Conservation (phyloP, 306 rosid genomes). For the Macrotyloma uniflorum region DNA sequence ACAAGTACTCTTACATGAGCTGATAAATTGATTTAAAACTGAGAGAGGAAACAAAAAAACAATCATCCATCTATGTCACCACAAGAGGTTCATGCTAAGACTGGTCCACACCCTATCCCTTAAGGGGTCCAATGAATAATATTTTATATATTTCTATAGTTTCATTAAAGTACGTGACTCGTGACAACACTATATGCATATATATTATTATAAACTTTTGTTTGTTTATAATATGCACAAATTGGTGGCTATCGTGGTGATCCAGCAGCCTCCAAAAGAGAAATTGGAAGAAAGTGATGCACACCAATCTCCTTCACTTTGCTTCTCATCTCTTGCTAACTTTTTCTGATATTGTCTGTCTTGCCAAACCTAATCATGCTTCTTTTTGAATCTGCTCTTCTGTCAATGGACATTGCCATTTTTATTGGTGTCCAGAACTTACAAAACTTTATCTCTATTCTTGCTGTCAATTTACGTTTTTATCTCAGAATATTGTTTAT, state of each 20-base stretch:
- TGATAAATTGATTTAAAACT: constrained; percentile 39
- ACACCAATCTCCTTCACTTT: constrained; percentile 50
- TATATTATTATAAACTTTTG: not conserved
- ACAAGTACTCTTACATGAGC: constrained; percentile 42
- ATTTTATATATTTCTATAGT: not conserved
- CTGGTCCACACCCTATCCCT: constrained; percentile 42
- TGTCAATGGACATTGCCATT: constrained; percentile 14
- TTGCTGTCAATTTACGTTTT: no score
- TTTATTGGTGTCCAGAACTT: not conserved
- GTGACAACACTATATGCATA: constrained; percentile 52
- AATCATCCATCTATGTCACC: constrained; percentile 46
- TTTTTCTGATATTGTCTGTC: constrained; percentile 34
- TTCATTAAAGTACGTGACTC: constrained; percentile 54
- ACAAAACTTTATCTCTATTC: no score
- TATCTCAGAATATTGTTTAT: no score
- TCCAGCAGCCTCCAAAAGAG: constrained; percentile 68
- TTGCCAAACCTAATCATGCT: constrained; percentile 35
- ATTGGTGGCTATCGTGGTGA: constrained; percentile 41
- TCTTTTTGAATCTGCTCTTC: constrained; percentile 24
- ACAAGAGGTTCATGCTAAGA: constrained; percentile 37
- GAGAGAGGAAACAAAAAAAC: constrained; percentile 42
- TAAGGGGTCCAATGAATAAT: constrained; percentile 9
- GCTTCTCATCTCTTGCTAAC: constrained; percentile 43
- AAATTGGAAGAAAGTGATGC: constrained; percentile 62
- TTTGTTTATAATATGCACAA: constrained; percentile 42